Conservation (phyloP, 2,329 filamentous ascomycete genomes). For the Hypoxylon sp. region DNA sequence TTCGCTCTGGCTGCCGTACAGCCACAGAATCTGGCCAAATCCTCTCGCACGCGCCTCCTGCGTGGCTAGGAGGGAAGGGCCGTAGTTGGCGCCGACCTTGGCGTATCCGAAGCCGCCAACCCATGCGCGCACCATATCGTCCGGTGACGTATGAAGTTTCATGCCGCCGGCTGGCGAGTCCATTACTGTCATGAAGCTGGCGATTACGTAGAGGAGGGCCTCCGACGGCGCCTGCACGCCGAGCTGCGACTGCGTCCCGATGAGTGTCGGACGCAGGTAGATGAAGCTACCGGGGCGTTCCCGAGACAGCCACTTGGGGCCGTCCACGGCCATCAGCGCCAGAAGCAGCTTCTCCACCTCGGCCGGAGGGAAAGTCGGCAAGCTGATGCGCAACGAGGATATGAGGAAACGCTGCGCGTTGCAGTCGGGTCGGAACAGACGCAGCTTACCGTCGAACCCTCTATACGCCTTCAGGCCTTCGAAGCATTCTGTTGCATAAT, state of each 20-base stretch:
- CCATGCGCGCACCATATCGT: constrained; percentile 90
- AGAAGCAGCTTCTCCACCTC: constrained; percentile 71
- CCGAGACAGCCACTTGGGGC: constrained; percentile 79
- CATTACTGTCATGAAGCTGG: constrained; percentile 67
- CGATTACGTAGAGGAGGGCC: constrained; percentile 88
- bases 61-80: constrained; percentile 81
- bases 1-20: constrained; percentile 78
- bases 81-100: constrained; percentile 94
- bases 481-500: constrained; percentile 82
- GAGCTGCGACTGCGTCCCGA: constrained; percentile 80
- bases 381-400: constrained; percentile 63
- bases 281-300: constrained; percentile 74
- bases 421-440: constrained; percentile 70
- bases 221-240: constrained; percentile 82
- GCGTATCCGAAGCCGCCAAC: constrained; percentile 91
- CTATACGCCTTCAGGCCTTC: constrained; percentile 78
- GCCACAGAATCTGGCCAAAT: constrained; percentile 92
- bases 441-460: constrained; percentile 69
- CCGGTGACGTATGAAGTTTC: constrained; percentile 78
- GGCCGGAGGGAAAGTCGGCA: constrained; percentile 68
- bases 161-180: constrained; percentile 64
- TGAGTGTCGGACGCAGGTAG: constrained; percentile 87
- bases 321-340: constrained; percentile 74
- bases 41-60: constrained; percentile 75
- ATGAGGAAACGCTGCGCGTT: constrained; percentile 65